Evolutionary conservation across 2,329 filamentous ascomycete species (phyloP).

Genomic region (Ascochyta pisi): DNA sequence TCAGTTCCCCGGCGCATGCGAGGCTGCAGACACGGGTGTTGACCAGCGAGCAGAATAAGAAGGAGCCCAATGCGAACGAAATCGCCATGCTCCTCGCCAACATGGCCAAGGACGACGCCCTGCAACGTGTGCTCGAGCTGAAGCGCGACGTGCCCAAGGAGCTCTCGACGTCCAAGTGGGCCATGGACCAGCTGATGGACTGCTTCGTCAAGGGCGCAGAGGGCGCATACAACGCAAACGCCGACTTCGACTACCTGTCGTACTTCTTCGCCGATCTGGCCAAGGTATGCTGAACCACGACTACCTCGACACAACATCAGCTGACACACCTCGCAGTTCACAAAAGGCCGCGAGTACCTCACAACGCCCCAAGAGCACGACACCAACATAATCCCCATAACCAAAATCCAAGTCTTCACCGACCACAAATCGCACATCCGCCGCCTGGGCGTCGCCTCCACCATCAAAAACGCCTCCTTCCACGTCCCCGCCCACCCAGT

Average conservation of each 20-base stretch:
- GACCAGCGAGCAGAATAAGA: slow-evolving; percentile 61
- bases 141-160: slow-evolving; percentile 72
- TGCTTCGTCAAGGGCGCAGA: slow-evolving; percentile 93
- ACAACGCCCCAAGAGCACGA: slow-evolving; percentile 78
- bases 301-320: background rate
- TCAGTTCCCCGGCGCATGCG: slow-evolving; percentile 53
- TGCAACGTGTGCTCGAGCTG: slow-evolving; percentile 72
- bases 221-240: slow-evolving; percentile 80
- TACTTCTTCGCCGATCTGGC: slow-evolving; percentile 94
- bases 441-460: slow-evolving; percentile 91
- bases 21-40: slow-evolving; percentile 4
- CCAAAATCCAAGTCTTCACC: slow-evolving; percentile 93
- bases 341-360: slow-evolving; percentile 77
- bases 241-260: slow-evolving; percentile 89
- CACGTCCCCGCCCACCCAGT: slow-evolving; percentile 74
- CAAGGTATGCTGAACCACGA: slow-evolving; percentile 52
- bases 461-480: slow-evolving; percentile 93
- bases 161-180: slow-evolving; percentile 74
- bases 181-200: slow-evolving; percentile 91
- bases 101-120: slow-evolving; percentile 77
- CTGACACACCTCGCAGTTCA: slow-evolving; percentile 62
- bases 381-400: slow-evolving; percentile 78
- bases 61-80: slow-evolving; percentile 83
- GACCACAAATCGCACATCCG: slow-evolving; percentile 84
- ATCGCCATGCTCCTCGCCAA: slow-evolving; percentile 94